Evolutionary conservation across 2,329 filamentous ascomycete genomes (phyloP).

Genomic region (Orbilia oligospora): DNA sequence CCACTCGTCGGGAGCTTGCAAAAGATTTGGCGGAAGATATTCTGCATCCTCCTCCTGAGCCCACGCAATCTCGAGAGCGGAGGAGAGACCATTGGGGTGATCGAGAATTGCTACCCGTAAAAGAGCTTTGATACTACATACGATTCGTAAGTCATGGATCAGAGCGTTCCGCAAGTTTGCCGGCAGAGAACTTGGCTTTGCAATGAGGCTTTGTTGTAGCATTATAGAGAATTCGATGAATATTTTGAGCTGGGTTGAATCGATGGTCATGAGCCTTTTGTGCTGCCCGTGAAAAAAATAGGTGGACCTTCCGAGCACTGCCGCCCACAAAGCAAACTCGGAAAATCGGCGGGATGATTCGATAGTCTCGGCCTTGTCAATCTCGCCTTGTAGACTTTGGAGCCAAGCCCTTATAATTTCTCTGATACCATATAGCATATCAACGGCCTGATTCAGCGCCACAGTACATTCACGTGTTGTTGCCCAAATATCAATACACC

Average conservation of each 20-base stretch:
- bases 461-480: constrained; percentile 59
- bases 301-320: constrained; percentile 72
- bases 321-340: constrained; percentile 71
- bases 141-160: neutral
- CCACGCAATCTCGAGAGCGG: constrained; percentile 32
- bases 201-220: constrained; percentile 26
- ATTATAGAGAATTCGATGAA: constrained; percentile 41
- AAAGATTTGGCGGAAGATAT: constrained; percentile 18
- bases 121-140: neutral
- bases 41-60: constrained; percentile 32
- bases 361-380: constrained; percentile 67
- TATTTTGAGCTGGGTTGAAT: constrained; percentile 1
- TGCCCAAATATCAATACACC: constrained; percentile 64
- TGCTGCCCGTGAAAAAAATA: constrained; percentile 65
- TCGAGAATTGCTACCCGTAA: neutral
- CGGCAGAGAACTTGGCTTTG: constrained; percentile 23
- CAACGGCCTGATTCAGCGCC: constrained; percentile 4
- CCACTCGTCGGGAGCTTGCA: constrained; percentile 24
- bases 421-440: constrained; percentile 66
- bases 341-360: constrained; percentile 67
- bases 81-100: neutral
- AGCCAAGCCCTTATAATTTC: neutral
- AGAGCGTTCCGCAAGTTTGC: neutral
- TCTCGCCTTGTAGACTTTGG: constrained; percentile 69
- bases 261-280: neutral